Percentiles rank a stretch among this genome's conserved stretches.
These are phyloP conservation scores for Suillus occidentalis DNA, from an alignment of 768 basidiomycete species.

Conservation along the genomic window DNA sequence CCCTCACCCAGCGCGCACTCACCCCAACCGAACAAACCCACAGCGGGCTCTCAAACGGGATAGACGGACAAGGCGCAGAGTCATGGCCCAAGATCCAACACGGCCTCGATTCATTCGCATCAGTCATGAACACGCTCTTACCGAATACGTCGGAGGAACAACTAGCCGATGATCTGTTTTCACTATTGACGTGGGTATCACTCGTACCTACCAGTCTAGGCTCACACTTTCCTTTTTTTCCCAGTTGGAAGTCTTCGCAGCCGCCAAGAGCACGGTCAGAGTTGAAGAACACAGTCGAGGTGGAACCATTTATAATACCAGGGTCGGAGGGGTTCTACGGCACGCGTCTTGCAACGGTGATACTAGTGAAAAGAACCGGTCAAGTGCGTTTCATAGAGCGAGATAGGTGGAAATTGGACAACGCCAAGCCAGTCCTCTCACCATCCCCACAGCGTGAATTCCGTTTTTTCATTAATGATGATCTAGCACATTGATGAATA, in stretches of 20 bases:
- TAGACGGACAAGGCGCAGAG: conserved; percentile 59
- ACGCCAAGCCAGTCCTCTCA: conserved; percentile 40
- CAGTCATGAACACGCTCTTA: conserved; percentile 39
- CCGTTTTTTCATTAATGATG: conserved; percentile 39
- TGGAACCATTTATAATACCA: conserved; percentile 47
- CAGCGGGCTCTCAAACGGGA: conserved; percentile 51
- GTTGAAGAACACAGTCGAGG: conserved; percentile 63
- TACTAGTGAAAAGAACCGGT: conserved; percentile 63
- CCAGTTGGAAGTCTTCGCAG: conserved; percentile 48
- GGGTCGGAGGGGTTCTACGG: conserved; percentile 44
- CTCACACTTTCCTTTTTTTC: neutral
- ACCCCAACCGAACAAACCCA: no score
- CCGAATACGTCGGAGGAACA: conserved; percentile 46
- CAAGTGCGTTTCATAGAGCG: conserved; percentile 68
- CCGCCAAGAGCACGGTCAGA: conserved; percentile 50
- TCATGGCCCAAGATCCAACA: conserved; percentile 75
- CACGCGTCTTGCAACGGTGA: conserved; percentile 71
- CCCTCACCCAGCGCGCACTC: no score
- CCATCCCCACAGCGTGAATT: conserved; percentile 52
- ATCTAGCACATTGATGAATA: conserved; percentile 24
- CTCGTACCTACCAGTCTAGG: no score
- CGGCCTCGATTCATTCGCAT: conserved; percentile 49
- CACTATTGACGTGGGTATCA: conserved; percentile 56
- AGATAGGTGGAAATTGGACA: conserved; percentile 58
- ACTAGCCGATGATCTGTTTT: conserved; percentile 60